Percentiles rank a stretch among this genome's conserved stretches.
Conservation (phyloP, 768 basidiomycete species). For the Tephrocybe sp. region DNA sequence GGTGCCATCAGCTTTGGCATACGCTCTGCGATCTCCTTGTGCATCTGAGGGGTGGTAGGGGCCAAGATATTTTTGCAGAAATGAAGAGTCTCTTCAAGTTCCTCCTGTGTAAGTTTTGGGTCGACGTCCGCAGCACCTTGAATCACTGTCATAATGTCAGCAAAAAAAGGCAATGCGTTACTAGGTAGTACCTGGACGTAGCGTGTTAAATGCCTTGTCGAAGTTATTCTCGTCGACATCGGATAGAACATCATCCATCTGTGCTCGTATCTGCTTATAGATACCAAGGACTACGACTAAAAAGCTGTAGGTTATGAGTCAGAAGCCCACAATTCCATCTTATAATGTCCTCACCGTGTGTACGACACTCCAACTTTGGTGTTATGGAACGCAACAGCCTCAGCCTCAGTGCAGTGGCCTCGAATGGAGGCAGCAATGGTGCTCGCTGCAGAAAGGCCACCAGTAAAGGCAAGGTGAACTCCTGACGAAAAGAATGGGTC, state of each 20-base stretch:
- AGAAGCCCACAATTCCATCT: neutral
- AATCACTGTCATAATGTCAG: slow-evolving; percentile 35
- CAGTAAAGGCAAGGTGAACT: slow-evolving; percentile 33
- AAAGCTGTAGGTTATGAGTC: slow-evolving; percentile 26
- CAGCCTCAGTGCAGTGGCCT: slow-evolving; percentile 21
- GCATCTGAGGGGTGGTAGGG: slow-evolving; percentile 27
- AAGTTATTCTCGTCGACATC: slow-evolving; percentile 40
- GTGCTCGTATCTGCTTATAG: slow-evolving; percentile 42
- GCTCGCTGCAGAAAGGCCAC: slow-evolving; percentile 30
- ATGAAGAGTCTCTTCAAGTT: slow-evolving; percentile 45
- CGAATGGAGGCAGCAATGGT: slow-evolving; percentile 28
- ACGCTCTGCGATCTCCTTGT: slow-evolving; percentile 23
- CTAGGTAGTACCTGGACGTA: slow-evolving; percentile 29
- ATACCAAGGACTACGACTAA: slow-evolving; percentile 39
- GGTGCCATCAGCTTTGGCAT: neutral
- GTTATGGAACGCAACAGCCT: slow-evolving; percentile 26
- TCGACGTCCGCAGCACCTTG: slow-evolving; percentile 55
- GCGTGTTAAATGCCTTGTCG: slow-evolving; percentile 38
- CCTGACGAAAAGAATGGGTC: slow-evolving; percentile 41
- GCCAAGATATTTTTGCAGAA: slow-evolving; percentile 27
- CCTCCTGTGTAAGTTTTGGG: slow-evolving; percentile 42
- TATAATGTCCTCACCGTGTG: slow-evolving; percentile 22
- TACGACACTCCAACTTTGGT: slow-evolving; percentile 25
- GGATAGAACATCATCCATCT: slow-evolving; percentile 29
- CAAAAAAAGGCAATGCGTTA: neutral